These are phyloP conservation scores for Scleromitrula shiraiana DNA, from an alignment of 2,329 filamentous ascomycete species.

Conservation along the genomic window DNA sequence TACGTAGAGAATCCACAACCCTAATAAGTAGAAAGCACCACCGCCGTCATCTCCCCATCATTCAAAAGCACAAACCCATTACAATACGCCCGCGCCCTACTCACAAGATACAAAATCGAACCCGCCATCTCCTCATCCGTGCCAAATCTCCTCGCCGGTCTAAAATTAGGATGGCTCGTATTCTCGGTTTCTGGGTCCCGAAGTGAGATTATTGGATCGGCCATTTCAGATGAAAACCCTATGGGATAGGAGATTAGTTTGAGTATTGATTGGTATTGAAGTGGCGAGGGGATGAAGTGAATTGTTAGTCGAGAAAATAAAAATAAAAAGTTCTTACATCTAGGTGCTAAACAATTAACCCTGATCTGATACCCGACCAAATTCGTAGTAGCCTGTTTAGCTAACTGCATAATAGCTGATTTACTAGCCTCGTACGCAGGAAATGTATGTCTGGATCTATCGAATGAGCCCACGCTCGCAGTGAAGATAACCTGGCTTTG, in stretches of 20 bases:
- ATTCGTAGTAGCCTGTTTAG: conserved; percentile 59
- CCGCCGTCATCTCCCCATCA: conserved; percentile 20
- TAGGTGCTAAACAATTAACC: conserved; percentile 24
- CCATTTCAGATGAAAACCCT: conserved; percentile 13
- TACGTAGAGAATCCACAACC: too few species aligned
- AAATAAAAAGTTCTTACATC: neutral
- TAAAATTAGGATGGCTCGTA: conserved; percentile 20
- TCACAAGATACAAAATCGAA: conserved; percentile 39
- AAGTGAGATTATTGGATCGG: conserved; percentile 1
- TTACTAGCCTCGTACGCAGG: conserved; percentile 72
- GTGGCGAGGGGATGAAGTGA: too few species aligned
- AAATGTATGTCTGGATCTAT: conserved; percentile 62
- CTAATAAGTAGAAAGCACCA: conserved; percentile 8
- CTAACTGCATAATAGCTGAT: conserved; percentile 61
- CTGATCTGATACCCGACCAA: conserved; percentile 54
- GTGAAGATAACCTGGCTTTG: conserved; percentile 59
- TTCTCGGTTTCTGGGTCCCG: conserved; percentile 15
- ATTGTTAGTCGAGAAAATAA: neutral
- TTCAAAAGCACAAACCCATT: conserved; percentile 18
- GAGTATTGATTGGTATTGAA: too few species aligned
- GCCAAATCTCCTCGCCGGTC: conserved; percentile 32
- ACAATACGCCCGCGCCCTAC: conserved; percentile 20
- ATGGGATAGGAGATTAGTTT: neutral
- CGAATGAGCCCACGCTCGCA: conserved; percentile 64
- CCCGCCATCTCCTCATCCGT: conserved; percentile 55